Evolutionary conservation across 2,329 filamentous ascomycete species (phyloP).

Genomic region (Penicillium sp.): DNA sequence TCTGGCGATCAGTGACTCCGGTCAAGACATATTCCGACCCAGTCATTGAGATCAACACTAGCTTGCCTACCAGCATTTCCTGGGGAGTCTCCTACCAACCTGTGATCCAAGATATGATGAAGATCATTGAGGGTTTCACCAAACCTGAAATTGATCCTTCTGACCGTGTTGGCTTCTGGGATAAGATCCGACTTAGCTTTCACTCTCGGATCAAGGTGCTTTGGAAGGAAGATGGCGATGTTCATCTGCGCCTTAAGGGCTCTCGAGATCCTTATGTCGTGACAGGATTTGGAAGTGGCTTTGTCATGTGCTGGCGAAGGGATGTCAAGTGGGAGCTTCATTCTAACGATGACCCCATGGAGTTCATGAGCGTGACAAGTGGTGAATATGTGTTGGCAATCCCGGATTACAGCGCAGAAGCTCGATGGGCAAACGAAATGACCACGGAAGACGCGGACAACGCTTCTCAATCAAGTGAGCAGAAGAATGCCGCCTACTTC

Average conservation of each 20-base stretch:
- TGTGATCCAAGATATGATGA: slow-evolving; percentile 99
- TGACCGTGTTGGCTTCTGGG: slow-evolving; percentile 95
- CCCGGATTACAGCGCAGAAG: slow-evolving; percentile 88
- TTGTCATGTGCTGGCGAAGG: slow-evolving; percentile 98
- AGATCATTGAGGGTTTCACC: slow-evolving; percentile 95
- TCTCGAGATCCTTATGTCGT: slow-evolving; percentile 91
- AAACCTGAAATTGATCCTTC: slow-evolving; percentile 94
- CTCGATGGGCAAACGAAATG: slow-evolving; percentile 60
- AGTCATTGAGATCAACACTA: slow-evolving; percentile 87
- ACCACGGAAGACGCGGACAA: slow-evolving; percentile 58
- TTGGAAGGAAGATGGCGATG: slow-evolving; percentile 95
- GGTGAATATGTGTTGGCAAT: slow-evolving; percentile 93
- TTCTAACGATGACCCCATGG: slow-evolving; percentile 80
- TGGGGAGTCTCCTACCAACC: slow-evolving; percentile 98
- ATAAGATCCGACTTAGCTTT: slow-evolving; percentile 92
- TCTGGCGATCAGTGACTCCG: slow-evolving; percentile 86
- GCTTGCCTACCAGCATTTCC: slow-evolving; percentile 85
- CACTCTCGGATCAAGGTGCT: slow-evolving; percentile 86
- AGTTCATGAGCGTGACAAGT: slow-evolving; percentile 94
- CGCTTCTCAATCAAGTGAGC: slow-evolving; percentile 61
- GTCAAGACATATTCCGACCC: slow-evolving; percentile 97
- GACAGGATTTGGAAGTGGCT: slow-evolving; percentile 88
- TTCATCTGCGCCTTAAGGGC: slow-evolving; percentile 86
- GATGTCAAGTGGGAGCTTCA: slow-evolving; percentile 87
- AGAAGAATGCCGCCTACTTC: slow-evolving; percentile 77